Evolutionary conservation across 164 flowering plant species (phyloP).

Genomic region (Dillenia suffruticosa): DNA sequence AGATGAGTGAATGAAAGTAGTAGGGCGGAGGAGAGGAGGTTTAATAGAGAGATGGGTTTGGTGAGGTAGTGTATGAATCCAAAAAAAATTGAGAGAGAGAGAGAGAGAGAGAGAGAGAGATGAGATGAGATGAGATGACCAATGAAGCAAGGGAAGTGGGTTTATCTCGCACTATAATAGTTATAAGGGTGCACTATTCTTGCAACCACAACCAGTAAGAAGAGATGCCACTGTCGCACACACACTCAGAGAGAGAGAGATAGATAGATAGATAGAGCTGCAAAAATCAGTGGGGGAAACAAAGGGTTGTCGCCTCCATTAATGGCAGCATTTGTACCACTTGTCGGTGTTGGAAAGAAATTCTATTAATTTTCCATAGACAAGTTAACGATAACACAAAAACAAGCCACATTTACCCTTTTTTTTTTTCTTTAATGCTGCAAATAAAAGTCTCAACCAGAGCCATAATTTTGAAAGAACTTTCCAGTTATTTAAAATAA

Average conservation of each 20-base stretch:
- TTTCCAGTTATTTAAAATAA: too few species aligned
- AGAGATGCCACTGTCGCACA: not conserved
- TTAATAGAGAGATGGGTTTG: not conserved
- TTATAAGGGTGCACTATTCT: conserved; percentile 18
- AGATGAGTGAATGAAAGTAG: not conserved
- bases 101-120: conserved; percentile 1
- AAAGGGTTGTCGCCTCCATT: conserved; percentile 55
- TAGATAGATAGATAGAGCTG: conserved; percentile 24
- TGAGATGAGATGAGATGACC: not conserved
- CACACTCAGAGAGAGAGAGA: conserved; percentile 14
- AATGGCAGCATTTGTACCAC: conserved; percentile 38
- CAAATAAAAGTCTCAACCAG: too few species aligned
- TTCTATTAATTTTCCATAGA: conserved; percentile 4
- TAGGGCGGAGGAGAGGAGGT: not conserved
- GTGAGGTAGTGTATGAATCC: not conserved
- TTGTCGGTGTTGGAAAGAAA: conserved; percentile 38
- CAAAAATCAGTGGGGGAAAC: conserved; percentile 50
- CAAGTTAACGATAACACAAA: not conserved
- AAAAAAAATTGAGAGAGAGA: not conserved
- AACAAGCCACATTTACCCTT: too few species aligned
- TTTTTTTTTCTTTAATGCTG: too few species aligned
- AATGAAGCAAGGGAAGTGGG: conserved; percentile 4
- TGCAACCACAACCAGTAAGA: conserved; percentile 23
- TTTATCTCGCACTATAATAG: conserved; percentile 19
- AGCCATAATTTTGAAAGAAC: too few species aligned